Conservation (phyloP, 2,329 filamentous ascomycete genomes). For the Gremmenia infestans region DNA sequence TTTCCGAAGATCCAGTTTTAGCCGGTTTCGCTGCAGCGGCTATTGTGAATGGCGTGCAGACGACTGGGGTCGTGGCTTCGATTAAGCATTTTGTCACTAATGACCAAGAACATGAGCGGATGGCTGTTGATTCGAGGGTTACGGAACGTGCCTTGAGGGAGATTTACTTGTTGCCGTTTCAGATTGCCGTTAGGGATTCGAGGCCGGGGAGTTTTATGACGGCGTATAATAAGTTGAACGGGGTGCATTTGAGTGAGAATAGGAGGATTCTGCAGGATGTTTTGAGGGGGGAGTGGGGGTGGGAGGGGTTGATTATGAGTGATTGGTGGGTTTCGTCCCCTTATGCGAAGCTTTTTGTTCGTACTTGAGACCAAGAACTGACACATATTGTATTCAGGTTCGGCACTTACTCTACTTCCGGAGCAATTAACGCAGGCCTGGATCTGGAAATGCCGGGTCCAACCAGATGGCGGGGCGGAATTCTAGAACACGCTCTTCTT, state of each 20-base stretch:
- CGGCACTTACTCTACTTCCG: conserved; percentile 48
- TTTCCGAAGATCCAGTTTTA: conserved; percentile 43
- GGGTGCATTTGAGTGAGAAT: conserved; percentile 37
- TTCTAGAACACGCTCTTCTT: conserved; percentile 8
- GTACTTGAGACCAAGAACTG: not conserved
- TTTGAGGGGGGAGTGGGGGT: conserved; percentile 39
- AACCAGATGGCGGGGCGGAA: conserved; percentile 7
- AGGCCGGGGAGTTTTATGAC: conserved; percentile 41
- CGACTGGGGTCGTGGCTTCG: conserved; percentile 35
- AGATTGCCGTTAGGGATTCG: conserved; percentile 37
- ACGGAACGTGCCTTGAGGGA: conserved; percentile 35
- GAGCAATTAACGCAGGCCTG: conserved; percentile 44
- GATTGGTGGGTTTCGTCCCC: conserved; percentile 37
- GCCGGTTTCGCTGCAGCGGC: conserved; percentile 38
- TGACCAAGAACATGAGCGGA: conserved; percentile 36
- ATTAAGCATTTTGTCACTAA: conserved; percentile 44
- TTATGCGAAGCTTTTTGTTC: not conserved
- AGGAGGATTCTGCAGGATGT: conserved; percentile 33
- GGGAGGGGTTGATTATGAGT: conserved; percentile 40
- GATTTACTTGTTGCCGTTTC: conserved; percentile 41
- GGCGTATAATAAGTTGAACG: conserved; percentile 42
- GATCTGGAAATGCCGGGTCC: conserved; percentile 57
- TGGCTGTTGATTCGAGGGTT: conserved; percentile 31
- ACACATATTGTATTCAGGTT: conserved; percentile 6
- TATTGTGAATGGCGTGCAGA: conserved; percentile 40